Conservation (phyloP, 352 stramenopile genomes). For the Pythium aristosporum region DNA sequence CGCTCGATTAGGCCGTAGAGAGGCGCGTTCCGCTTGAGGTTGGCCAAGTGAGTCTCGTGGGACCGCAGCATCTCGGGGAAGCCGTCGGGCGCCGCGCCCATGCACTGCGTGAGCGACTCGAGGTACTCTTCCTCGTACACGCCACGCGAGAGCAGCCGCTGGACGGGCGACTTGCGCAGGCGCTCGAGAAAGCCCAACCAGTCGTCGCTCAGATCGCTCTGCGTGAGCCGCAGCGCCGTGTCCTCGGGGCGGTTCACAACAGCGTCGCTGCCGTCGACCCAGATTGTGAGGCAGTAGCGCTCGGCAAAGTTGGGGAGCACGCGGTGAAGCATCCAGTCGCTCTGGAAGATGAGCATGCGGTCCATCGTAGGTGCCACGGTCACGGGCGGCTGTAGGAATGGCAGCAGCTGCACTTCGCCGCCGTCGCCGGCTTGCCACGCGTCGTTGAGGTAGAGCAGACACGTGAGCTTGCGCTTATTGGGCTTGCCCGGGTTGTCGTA, state of each 20-base stretch:
- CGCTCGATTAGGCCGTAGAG: slow-evolving; percentile 51
- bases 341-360: slow-evolving; percentile 68
- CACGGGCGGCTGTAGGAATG: slow-evolving; percentile 59
- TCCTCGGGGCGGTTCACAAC: slow-evolving; percentile 54
- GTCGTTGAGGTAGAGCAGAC: slow-evolving; percentile 80
- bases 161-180: slow-evolving; percentile 55
- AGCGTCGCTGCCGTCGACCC: slow-evolving; percentile 43
- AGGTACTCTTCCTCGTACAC: slow-evolving; percentile 79
- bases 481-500: slow-evolving; percentile 81
- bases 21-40: slow-evolving; percentile 42
- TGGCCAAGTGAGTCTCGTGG: slow-evolving; percentile 61
- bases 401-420: slow-evolving; percentile 74
- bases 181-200: slow-evolving; percentile 66
- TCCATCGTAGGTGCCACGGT: slow-evolving; percentile 72
- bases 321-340: slow-evolving; percentile 72
- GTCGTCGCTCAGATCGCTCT: slow-evolving; percentile 50
- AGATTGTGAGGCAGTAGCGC: slow-evolving; percentile 69
- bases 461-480: slow-evolving; percentile 79
- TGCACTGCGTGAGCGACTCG: slow-evolving; percentile 70
- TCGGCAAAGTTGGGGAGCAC: slow-evolving; percentile 52
- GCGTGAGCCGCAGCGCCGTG: slow-evolving; percentile 62
- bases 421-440: slow-evolving; percentile 61
- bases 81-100: slow-evolving; percentile 49
- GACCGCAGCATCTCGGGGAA: slow-evolving; percentile 61
- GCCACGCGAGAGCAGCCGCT: slow-evolving; percentile 69